A percentile compares a stretch with the other conserved stretches of the same genome.
Conservation (phyloP, 2,329 filamentous ascomycete species). For the Zarea fungicola region DNA sequence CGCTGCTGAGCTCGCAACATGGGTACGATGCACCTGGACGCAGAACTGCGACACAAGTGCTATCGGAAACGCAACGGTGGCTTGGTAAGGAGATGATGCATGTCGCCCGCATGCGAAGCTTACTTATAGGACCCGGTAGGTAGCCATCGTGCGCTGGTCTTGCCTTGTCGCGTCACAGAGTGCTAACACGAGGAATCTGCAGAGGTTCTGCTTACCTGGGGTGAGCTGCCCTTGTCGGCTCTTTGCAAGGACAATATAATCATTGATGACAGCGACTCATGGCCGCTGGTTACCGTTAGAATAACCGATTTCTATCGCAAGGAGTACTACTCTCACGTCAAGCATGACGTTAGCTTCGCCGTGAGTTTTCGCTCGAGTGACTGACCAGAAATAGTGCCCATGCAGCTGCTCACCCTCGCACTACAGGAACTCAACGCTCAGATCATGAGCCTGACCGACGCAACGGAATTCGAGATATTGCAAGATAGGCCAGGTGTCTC, state of each 20-base stretch:
- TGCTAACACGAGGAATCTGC: not conserved
- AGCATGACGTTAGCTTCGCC: constrained; percentile 5
- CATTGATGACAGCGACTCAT: not conserved
- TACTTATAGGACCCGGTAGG: constrained; percentile 2
- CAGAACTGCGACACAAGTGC: not conserved
- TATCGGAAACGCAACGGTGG: constrained; percentile 3
- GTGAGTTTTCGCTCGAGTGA: not conserved
- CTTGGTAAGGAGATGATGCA: constrained; percentile 1
- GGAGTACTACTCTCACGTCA: not conserved
- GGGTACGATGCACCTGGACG: not conserved
- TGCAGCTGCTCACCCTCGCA: not conserved
- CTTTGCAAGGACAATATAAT: constrained; percentile 5
- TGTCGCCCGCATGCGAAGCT: not conserved
- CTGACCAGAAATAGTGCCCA: not conserved
- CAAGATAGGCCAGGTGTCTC: not conserved
- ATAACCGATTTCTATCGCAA: not conserved
- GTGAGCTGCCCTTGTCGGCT: not conserved
- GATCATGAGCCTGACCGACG: not conserved
- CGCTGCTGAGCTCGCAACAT: not conserved
- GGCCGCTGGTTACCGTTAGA: not conserved
- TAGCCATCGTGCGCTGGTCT: not conserved
- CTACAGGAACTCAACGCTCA: not conserved
- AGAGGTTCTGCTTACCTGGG: constrained; percentile 4
- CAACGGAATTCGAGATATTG: not conserved
- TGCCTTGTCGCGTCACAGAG: not conserved